Conservation (phyloP, 805 yeast species). For the Pichia cephalocereana region DNA sequence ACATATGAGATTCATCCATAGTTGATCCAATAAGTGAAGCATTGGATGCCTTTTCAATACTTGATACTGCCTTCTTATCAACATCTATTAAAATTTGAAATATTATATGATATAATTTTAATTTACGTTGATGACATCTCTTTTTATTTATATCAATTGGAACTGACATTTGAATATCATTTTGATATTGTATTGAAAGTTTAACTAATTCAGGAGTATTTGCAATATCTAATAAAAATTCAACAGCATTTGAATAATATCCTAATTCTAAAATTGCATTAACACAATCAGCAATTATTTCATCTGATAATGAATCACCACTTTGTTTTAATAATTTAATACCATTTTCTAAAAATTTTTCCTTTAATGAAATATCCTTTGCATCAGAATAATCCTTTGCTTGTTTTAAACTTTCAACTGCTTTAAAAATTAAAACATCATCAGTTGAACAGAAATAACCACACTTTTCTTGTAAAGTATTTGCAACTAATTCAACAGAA, state of each 20-base stretch:
- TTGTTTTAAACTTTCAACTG: slow-evolving; percentile 80
- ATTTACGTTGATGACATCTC: slow-evolving; percentile 41
- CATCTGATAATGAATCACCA: slow-evolving; percentile 66
- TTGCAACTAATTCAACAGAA: slow-evolving; percentile 83
- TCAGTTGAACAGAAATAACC: slow-evolving; percentile 91
- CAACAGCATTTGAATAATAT: slow-evolving; percentile 78
- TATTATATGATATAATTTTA: slow-evolving; percentile 58
- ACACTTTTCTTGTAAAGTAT: slow-evolving; percentile 82
- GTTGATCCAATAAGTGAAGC: slow-evolving; percentile 11
- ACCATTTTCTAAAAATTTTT: slow-evolving; percentile 61
- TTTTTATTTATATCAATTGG: slow-evolving; percentile 41
- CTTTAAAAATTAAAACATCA: slow-evolving; percentile 89
- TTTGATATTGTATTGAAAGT: slow-evolving; percentile 45
- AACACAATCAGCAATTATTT: slow-evolving; percentile 73
- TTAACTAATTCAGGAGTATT: slow-evolving; percentile 55
- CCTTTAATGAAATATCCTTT: slow-evolving; percentile 60
- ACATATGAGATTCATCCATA: slow-evolving; percentile 10
- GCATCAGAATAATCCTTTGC: slow-evolving; percentile 68
- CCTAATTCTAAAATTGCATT: slow-evolving; percentile 69
- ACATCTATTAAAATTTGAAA: slow-evolving; percentile 67
- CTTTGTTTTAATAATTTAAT: slow-evolving; percentile 71
- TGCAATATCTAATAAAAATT: slow-evolving; percentile 71
- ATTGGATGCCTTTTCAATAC: slow-evolving; percentile 23
- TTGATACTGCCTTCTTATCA: slow-evolving; percentile 50
- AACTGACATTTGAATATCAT: slow-evolving; percentile 25